These are phyloP conservation scores for Chaetomium globosum DNA, from an alignment of 2,329 filamentous ascomycete species.

Conservation along the genomic window DNA sequence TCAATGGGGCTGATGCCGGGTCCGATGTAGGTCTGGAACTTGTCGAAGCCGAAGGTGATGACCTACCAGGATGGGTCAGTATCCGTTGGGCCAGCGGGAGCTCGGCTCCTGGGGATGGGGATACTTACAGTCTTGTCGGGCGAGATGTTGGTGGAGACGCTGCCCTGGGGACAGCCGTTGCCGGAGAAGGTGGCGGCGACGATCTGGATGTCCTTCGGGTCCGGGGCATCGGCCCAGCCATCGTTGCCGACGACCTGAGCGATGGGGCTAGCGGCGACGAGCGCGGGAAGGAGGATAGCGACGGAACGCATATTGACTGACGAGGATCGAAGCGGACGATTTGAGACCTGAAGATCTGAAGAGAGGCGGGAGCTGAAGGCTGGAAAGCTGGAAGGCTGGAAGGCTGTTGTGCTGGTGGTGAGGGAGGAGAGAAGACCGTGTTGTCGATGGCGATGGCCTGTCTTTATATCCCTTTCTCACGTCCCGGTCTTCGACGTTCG, in stretches of 20 bases:
- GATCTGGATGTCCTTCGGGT: slow-evolving; percentile 48
- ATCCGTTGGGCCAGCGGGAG: background rate
- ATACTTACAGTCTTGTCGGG: slow-evolving; percentile 47
- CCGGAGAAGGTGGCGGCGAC: slow-evolving; percentile 47
- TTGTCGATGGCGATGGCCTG: slow-evolving; percentile 27
- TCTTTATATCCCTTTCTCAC: slow-evolving; percentile 37
- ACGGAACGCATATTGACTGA: slow-evolving; percentile 45
- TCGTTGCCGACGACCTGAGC: slow-evolving; percentile 35
- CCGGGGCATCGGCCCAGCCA: slow-evolving; percentile 43
- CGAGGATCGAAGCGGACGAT: slow-evolving; percentile 20
- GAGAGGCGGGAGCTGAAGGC: slow-evolving; percentile 21
- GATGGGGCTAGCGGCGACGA: slow-evolving; percentile 45
- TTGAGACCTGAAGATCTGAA: slow-evolving; percentile 23
- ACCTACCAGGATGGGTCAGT: slow-evolving; percentile 39
- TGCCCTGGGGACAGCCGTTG: slow-evolving; percentile 50
- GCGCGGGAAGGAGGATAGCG: slow-evolving; percentile 43
- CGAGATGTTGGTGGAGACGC: slow-evolving; percentile 48
- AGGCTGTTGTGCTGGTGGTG: slow-evolving; percentile 28
- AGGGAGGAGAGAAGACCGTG: slow-evolving; percentile 27
- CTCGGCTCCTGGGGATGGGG: background rate
- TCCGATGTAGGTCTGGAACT: slow-evolving; percentile 53
- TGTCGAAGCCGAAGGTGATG: slow-evolving; percentile 52
- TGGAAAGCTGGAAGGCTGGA: slow-evolving; percentile 29
- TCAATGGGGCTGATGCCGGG: slow-evolving; percentile 44
- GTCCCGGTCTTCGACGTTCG: slow-evolving; percentile 15